Base-by-base conservation (phyloP, 2,329 filamentous ascomycete genomes). In the Sarocladium strictum region DNA sequence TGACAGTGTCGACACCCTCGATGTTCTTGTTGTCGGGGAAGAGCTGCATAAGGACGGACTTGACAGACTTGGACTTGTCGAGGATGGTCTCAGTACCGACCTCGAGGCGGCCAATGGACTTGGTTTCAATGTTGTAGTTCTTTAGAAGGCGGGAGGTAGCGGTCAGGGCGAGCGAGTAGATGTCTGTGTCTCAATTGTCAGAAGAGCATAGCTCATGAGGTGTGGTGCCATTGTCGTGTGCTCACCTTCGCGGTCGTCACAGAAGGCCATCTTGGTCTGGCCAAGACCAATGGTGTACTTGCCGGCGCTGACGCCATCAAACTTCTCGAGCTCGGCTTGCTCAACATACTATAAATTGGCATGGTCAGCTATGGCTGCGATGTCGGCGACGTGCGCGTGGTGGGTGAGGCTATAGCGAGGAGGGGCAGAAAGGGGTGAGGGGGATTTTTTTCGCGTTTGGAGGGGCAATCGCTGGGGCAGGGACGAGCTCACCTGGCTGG, bases 241-340 rank as follows among this genome's bases (percentile, higher is more conserved):
- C 77, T 72, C 71, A 91, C 89, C 89, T 78, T 94, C 89, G 68
- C 88, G 85, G 68, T 94, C 89, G 73, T 94, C 89, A 71, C 89
- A 93, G 76, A 94, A 94, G 78, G 85, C 86, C 89, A 94, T 94
- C 77, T 89, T 90, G 69, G 87, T 93, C 81, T 94, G 89, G 65
- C 89, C 89, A 55, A 94, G 86, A 71, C 89, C 89, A 75, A 94
- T 93, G 67, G 89, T 94, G 80, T 94, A 94, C 76, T 94, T 94
- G 62, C 89, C 89, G 55, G 84, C 71, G 69, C 81, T 81, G 65
- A 90, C 88, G 70, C 88, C 89, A 82, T 94, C 89, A 74, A 90
- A 90, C 74, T 90, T 89, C 73, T 93, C 89, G 59, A 94, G 82
- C 71, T 92, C 88, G 56, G 77, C 72, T 76, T 94, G 89, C 68